Conservation (phyloP, 495 filamentous ascomycete genomes). For the Penicillium tannophilum region DNA sequence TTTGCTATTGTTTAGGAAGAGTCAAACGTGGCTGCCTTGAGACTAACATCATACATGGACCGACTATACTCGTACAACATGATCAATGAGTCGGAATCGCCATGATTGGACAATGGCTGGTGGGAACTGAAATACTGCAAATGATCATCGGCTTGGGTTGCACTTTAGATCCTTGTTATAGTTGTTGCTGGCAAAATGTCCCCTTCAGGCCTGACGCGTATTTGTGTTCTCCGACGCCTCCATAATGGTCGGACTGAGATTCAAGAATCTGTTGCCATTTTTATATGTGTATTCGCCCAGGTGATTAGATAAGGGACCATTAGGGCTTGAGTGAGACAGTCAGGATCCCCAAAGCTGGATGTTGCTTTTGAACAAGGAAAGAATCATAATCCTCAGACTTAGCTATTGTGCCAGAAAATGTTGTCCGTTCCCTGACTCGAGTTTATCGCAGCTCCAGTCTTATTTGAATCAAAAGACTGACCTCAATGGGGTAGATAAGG, state of each 20-base stretch:
- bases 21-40: constrained; percentile 7
- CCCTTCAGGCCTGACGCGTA: constrained; percentile 15
- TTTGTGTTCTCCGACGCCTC: constrained; percentile 19
- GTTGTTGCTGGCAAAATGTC: constrained; percentile 2
- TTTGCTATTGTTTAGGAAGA: neutral
- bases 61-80: constrained; percentile 15
- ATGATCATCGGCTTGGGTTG: neutral
- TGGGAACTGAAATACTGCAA: constrained; percentile 14
- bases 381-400: too few species aligned
- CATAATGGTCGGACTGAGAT: constrained; percentile 1
- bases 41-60: neutral
- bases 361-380: too few species aligned
- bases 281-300: neutral
- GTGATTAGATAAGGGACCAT: neutral
- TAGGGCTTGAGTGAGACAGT: neutral
- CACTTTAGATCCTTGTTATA: constrained; percentile 10
- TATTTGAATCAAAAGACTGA: too few species aligned
- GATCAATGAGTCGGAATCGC: constrained; percentile 14
- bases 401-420: too few species aligned
- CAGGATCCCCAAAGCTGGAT: too few species aligned
- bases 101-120: constrained; percentile 18
- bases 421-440: too few species aligned
- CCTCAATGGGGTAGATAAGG: too few species aligned
- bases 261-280: neutral
- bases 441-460: too few species aligned